Evolutionary conservation across 2,329 filamentous ascomycete species (phyloP).

Genomic region (Tolypocladium endophyticum): DNA sequence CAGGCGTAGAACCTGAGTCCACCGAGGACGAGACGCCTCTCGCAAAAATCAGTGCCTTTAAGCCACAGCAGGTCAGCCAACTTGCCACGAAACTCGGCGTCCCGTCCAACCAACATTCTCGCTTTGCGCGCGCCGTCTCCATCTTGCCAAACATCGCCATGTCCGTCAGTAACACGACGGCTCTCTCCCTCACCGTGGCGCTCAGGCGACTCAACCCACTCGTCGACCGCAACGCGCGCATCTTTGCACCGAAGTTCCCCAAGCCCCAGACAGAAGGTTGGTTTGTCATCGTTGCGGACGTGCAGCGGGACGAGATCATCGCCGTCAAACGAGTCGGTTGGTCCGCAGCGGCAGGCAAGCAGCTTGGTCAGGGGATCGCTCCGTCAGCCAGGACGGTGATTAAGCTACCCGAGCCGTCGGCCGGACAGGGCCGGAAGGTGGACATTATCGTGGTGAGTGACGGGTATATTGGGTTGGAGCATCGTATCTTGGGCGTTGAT

Average conservation of each 20-base stretch:
- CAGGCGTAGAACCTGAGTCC: constrained; percentile 47
- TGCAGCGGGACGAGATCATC: constrained; percentile 62
- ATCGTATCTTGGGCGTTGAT: constrained; percentile 35
- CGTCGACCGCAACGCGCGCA: constrained; percentile 55
- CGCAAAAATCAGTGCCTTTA: constrained; percentile 27
- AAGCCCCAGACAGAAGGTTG: constrained; percentile 92
- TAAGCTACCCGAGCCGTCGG: constrained; percentile 43
- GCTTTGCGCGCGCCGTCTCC: constrained; percentile 48
- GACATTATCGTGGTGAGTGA: constrained; percentile 77
- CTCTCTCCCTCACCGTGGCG: constrained; percentile 50
- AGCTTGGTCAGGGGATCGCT: constrained; percentile 29
- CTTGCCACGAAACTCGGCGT: constrained; percentile 43
- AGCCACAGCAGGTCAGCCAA: constrained; percentile 24
- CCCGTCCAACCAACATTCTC: constrained; percentile 27
- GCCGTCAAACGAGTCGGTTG: constrained; percentile 82
- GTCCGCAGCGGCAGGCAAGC: constrained; percentile 25
- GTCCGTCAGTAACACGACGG: constrained; percentile 47
- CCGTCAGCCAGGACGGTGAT: constrained; percentile 47
- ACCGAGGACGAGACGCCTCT: constrained; percentile 31
- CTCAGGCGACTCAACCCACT: constrained; percentile 59
- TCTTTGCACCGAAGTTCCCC: constrained; percentile 82
- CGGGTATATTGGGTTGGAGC: constrained; percentile 68
- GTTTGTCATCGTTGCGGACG: constrained; percentile 70
- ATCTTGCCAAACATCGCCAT: constrained; percentile 62
- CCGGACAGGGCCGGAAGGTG: constrained; percentile 46